A percentile compares a stretch with the other conserved stretches of the same genome.
These are phyloP conservation scores for Setaria viridis DNA, from an alignment of 202 grass and related monocot genomes.

Conservation along the genomic window DNA sequence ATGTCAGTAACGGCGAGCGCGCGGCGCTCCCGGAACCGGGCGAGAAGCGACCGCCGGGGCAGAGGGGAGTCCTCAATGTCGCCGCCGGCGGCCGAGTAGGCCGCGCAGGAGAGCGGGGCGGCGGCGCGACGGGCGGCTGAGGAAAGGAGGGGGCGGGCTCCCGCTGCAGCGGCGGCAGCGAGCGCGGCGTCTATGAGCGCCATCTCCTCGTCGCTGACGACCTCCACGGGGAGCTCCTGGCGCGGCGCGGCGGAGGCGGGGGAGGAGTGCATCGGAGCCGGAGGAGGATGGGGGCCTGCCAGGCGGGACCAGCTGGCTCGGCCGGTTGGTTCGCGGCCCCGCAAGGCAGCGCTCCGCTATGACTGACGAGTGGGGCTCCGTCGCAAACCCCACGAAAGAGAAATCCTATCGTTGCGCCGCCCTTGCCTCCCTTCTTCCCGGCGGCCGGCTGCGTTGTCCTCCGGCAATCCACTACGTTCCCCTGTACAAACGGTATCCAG, in stretches of 20 bases:
- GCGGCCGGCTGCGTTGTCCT: no score
- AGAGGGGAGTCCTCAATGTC: conserved; percentile 75
- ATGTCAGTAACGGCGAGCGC: conserved; percentile 79
- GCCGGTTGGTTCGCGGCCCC: no score
- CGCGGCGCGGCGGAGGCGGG: neutral
- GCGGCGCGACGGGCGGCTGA: conserved; percentile 40
- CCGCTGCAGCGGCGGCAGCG: conserved; percentile 48
- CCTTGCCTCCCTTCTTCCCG: no score
- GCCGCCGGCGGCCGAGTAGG: conserved; percentile 27
- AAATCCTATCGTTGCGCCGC: no score
- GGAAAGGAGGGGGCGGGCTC: conserved; percentile 47
- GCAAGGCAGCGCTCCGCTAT: no score
- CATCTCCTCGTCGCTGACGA: conserved; percentile 94
- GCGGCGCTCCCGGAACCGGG: conserved; percentile 59
- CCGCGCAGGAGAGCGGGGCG: conserved; percentile 40
- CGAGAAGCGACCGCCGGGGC: conserved; percentile 49
- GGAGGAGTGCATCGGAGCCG: conserved; percentile 13
- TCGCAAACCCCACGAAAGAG: no score
- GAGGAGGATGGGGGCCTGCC: neutral
- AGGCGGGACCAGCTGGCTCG: neutral
- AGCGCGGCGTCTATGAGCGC: conserved; percentile 77
- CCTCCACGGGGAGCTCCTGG: conserved; percentile 56
- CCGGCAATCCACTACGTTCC: no score
- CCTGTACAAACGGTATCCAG: no score
- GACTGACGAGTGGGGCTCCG: no score